These are phyloP conservation scores for Mimosa bimucronata DNA, from an alignment of 306 rosid genomes.

Conservation along the genomic window DNA sequence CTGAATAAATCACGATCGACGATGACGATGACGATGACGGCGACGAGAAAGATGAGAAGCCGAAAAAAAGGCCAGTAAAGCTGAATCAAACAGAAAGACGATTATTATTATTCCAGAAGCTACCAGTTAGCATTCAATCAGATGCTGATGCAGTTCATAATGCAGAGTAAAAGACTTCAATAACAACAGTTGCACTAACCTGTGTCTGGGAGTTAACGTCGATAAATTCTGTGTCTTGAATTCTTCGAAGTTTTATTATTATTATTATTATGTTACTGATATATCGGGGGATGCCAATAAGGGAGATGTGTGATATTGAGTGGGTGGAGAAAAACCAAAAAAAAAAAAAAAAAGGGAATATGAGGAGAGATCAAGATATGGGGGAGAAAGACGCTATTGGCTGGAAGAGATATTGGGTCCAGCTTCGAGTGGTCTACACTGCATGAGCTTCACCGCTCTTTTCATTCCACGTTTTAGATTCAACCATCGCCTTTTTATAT, in stretches of 20 bases:
- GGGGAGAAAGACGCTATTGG: slow-evolving; percentile 64
- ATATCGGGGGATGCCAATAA: background rate
- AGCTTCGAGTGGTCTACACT: slow-evolving; percentile 56
- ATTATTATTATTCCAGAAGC: slow-evolving; percentile 3
- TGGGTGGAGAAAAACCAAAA: background rate
- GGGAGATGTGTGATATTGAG: background rate
- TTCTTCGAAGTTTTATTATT: background rate
- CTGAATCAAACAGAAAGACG: background rate
- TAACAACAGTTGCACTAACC: slow-evolving; percentile 27
- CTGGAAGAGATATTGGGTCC: slow-evolving; percentile 69
- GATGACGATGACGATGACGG: no score
- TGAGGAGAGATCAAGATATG: slow-evolving; percentile 58
- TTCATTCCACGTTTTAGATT: slow-evolving; percentile 42
- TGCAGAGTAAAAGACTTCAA: slow-evolving; percentile 22
- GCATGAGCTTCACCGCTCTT: slow-evolving; percentile 34
- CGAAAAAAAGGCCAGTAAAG: background rate
- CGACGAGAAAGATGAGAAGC: background rate
- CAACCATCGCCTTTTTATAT: slow-evolving; percentile 1
- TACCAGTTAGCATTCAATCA: slow-evolving; percentile 1
- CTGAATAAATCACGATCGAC: slow-evolving; percentile 32
- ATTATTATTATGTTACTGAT: slow-evolving; percentile 5
- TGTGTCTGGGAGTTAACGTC: slow-evolving; percentile 18
- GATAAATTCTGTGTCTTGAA: slow-evolving; percentile 20
- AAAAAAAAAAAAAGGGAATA: background rate
- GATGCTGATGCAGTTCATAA: slow-evolving; percentile 23